These are phyloP conservation scores for Gossypium arboreum DNA, from an alignment of 345 rosid species.

Conservation along the genomic window DNA sequence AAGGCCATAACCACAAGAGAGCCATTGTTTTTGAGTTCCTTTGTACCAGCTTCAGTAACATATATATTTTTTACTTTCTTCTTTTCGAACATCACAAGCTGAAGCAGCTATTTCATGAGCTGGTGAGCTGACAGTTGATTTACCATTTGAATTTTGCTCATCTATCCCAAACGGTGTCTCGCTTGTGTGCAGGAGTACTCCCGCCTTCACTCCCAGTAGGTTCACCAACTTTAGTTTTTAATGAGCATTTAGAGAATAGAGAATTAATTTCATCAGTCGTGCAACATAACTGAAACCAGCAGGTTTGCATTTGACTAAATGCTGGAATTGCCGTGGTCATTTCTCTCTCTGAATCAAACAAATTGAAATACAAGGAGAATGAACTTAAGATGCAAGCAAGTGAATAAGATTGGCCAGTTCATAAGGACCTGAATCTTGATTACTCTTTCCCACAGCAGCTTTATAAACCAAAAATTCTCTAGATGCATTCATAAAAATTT, in stretches of 20 bases:
- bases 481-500: slow-evolving; percentile 12
- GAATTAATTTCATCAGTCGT: slow-evolving; percentile 59
- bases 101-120: slow-evolving; percentile 13
- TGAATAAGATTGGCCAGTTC: slow-evolving; percentile 25
- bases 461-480: slow-evolving; percentile 24
- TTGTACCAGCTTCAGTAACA: slow-evolving; percentile 12
- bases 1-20: slow-evolving; percentile 18
- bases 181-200: slow-evolving; percentile 25
- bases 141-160: slow-evolving; percentile 8
- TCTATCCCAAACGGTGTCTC: slow-evolving; percentile 22
- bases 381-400: slow-evolving; percentile 20
- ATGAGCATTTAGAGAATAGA: slow-evolving; percentile 44
- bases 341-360: slow-evolving; percentile 28
- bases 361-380: slow-evolving; percentile 16
- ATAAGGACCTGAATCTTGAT: slow-evolving; percentile 34
- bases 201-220: slow-evolving; percentile 27
- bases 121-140: slow-evolving; percentile 1
- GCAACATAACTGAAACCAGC: slow-evolving; percentile 62
- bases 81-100: no score
- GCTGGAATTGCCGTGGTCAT: slow-evolving; percentile 28
- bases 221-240: slow-evolving; percentile 43
- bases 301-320: slow-evolving; percentile 43
- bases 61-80: slow-evolving; percentile 12
- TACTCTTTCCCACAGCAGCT: slow-evolving; percentile 25
- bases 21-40: slow-evolving; percentile 7